phyloP scores from a whole-genome alignment of 768 basidiomycete genomes.

The Panaeolus cyanescens region DNA sequence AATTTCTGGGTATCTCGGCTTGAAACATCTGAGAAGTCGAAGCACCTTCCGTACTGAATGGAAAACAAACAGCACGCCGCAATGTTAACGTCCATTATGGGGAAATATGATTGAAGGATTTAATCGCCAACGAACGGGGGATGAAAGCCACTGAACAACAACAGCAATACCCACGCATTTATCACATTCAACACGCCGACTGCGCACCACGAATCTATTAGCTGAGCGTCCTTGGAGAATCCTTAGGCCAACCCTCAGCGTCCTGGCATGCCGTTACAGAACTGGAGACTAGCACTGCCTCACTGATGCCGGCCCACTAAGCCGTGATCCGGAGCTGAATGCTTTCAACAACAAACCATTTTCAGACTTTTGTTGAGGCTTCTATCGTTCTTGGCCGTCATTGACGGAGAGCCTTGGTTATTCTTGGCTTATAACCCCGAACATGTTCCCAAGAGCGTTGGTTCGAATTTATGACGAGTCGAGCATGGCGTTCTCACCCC shows the following conservation, averaged over 20 bases:
- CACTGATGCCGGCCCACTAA: background rate
- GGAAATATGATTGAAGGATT: no score
- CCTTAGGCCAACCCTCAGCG: background rate
- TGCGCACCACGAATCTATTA: background rate
- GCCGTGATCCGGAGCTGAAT: background rate
- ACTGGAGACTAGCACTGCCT: background rate
- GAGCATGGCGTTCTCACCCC: background rate
- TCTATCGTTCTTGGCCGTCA: background rate
- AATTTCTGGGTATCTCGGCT: background rate
- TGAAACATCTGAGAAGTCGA: background rate
- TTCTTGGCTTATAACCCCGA: background rate
- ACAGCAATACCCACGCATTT: background rate
- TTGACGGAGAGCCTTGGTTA: background rate
- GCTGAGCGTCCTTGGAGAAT: background rate
- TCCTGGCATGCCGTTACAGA: slow-evolving; percentile 1
- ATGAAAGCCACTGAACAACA: background rate
- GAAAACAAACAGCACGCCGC: no score
- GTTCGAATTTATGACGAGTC: background rate
- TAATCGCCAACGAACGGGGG: no score
- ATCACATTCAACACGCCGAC: background rate
- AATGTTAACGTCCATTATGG: no score
- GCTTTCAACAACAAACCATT: background rate
- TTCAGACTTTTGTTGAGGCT: background rate
- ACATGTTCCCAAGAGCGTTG: background rate
- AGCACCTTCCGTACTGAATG: no score